Evolutionary conservation across 305 asterid species (phyloP).

Genomic region (Solanum hybrid): DNA sequence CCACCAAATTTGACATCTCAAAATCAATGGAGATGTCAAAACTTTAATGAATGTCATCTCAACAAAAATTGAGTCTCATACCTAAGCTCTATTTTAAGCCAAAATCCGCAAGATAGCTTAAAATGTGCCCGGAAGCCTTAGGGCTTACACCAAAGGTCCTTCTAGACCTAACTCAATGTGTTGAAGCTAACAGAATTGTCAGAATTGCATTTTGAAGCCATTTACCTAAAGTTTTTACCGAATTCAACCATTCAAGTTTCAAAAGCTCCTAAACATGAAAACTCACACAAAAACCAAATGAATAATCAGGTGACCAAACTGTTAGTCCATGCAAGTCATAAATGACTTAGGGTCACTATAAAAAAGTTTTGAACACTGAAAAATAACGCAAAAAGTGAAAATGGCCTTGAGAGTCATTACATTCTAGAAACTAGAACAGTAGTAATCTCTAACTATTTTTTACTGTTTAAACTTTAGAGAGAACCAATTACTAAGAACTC

Average conservation of each 20-base stretch:
- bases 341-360: neutral
- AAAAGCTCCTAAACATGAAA: neutral
- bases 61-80: neutral
- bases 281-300: neutral
- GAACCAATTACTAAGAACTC: neutral
- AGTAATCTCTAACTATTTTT: neutral
- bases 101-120: neutral
- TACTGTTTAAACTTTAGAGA: neutral
- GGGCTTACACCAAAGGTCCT: neutral
- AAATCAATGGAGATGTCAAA: neutral
- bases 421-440: neutral
- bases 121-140: neutral
- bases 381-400: neutral
- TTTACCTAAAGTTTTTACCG: neutral
- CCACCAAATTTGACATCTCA: neutral
- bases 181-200: neutral
- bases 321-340: neutral
- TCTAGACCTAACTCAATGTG: neutral
- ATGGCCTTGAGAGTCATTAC: neutral
- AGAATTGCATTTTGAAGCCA: neutral
- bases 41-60: neutral
- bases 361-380: neutral
- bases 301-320: neutral
- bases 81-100: neutral
- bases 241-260: neutral